Evolutionary conservation across 371 early-diverging fungal genomes (phyloP).

Genomic region (Mucor lusitanicus): DNA sequence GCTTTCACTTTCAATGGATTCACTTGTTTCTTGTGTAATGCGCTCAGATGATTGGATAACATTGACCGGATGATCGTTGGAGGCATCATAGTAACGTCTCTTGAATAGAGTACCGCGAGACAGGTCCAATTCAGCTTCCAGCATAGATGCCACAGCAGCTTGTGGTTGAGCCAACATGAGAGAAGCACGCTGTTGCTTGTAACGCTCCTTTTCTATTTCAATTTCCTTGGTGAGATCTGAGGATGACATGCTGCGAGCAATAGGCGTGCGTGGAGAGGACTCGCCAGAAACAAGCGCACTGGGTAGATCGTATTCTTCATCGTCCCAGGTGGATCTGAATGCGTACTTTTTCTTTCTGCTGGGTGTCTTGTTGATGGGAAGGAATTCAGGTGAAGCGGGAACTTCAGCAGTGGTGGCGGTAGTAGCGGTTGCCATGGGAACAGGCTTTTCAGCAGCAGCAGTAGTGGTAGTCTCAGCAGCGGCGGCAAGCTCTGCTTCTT

Average conservation of each 20-base stretch:
- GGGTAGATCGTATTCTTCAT: conserved; percentile 18
- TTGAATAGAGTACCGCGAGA: conserved; percentile 25
- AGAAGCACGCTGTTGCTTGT: conserved; percentile 22
- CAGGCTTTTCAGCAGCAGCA: neutral
- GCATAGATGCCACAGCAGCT: conserved; percentile 20
- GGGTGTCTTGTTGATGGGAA: neutral
- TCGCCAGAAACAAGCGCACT: conserved; percentile 15
- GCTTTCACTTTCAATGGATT: neutral
- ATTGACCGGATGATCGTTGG: neutral
- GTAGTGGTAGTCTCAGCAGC: too few relatives aligned
- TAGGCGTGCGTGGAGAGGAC: conserved; percentile 31
- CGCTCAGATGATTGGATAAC: neutral
- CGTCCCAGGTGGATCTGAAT: conserved; percentile 21
- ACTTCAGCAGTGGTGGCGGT: neutral
- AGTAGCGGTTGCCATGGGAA: neutral
- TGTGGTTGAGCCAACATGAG: conserved; percentile 18
- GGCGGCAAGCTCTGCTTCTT: neutral
- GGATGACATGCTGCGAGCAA: conserved; percentile 1
- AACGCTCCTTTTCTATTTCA: conserved; percentile 25
- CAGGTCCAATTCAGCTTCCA: conserved; percentile 33
- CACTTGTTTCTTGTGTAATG: neutral
- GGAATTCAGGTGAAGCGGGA: neutral
- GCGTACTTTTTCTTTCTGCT: neutral
- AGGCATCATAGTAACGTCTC: neutral
- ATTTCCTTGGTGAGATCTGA: conserved; percentile 21